Evolutionary conservation across 495 filamentous ascomycete genomes (phyloP), one percentile per base, ranked within the genome.

Genomic region (Friedmanniomyces simplex): DNA sequence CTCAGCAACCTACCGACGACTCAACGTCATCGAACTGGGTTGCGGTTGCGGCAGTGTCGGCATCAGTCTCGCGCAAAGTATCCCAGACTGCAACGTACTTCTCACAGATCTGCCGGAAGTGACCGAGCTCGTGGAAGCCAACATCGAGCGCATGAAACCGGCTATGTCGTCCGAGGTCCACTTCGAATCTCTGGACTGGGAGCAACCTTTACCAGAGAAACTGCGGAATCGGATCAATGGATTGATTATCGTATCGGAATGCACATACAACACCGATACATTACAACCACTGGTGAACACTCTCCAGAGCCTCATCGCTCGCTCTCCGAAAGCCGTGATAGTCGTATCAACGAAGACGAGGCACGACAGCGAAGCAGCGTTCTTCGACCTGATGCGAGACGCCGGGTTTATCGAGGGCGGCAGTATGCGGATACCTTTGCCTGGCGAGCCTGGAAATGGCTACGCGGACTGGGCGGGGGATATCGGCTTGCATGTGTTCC

Each of bases 191-290:
- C 77, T 97, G 20, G 85, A 96, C 70, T 98, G 93, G 93, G 77
- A 82, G 28, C 67, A 79, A 24, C 28, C 54, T 13, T 69, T 79
- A 8, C 71, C 71, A 1, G 30, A 68, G 16, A 60, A 72, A 18
- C 71, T 74, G 4, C 64, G 63, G 25, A 65, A 71, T 1, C 69
- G 68, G 24, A 61, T 66, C 0, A 82, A 84, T 70, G 85, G 95
- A 67, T 63, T 97, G 32, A 75, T 96, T 22, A 68, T 95, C 5
- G 76, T 95, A 1, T 88, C 89, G 18, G 93, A 98, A 66, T 96
- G 93, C 74, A 98, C 90, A 12, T 98, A 98, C 72, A 98, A 97
- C 68, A 76, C 81, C 32, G 88, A 93, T 67, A 88, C 82, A 45
- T 72, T 89, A 36, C 86, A 86, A 16, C 77, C 82, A 11, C 73